These are phyloP conservation scores for Albugo candida DNA, from an alignment of 352 stramenopile species.

Conservation along the genomic window DNA sequence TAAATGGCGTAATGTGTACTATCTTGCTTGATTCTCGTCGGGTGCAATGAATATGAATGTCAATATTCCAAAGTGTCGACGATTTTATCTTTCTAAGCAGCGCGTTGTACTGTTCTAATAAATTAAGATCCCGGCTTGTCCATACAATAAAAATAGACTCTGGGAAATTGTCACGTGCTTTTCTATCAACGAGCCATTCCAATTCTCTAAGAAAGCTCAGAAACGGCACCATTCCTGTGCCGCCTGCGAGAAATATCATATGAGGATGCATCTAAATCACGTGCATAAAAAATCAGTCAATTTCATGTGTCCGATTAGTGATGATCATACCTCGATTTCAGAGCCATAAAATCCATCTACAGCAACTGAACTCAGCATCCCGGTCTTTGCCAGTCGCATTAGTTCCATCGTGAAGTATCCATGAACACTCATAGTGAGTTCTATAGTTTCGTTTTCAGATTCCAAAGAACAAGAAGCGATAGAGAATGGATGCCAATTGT, in stretches of 20 bases:
- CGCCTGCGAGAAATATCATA: slow-evolving; percentile 51
- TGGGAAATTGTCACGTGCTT: not conserved
- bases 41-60: slow-evolving; percentile 28
- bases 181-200: slow-evolving; percentile 9
- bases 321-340: slow-evolving; percentile 18
- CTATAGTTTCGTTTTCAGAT: slow-evolving; percentile 16
- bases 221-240: slow-evolving; percentile 56
- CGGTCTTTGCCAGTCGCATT: slow-evolving; percentile 20
- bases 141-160: slow-evolving; percentile 28
- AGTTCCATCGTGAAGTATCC: slow-evolving; percentile 31
- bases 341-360: slow-evolving; percentile 60
- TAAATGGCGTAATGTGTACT: slow-evolving; percentile 8
- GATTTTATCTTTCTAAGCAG: slow-evolving; percentile 23
- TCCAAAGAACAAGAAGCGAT: slow-evolving; percentile 42
- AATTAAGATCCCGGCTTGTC: slow-evolving; percentile 25
- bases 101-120: slow-evolving; percentile 20
- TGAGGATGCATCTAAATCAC: slow-evolving; percentile 13
- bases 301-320: no score
- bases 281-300: not conserved
- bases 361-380: slow-evolving; percentile 21
- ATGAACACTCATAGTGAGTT: slow-evolving; percentile 40
- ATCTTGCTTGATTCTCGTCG: slow-evolving; percentile 3
- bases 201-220: slow-evolving; percentile 13
- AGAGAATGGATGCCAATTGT: slow-evolving; percentile 54
- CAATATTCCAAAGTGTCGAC: slow-evolving; percentile 22